Evolutionary conservation across 805 yeast species (phyloP), one percentile per base, ranked within the genome.

Genomic region (Wickerhamomyces chaumierensis): DNA sequence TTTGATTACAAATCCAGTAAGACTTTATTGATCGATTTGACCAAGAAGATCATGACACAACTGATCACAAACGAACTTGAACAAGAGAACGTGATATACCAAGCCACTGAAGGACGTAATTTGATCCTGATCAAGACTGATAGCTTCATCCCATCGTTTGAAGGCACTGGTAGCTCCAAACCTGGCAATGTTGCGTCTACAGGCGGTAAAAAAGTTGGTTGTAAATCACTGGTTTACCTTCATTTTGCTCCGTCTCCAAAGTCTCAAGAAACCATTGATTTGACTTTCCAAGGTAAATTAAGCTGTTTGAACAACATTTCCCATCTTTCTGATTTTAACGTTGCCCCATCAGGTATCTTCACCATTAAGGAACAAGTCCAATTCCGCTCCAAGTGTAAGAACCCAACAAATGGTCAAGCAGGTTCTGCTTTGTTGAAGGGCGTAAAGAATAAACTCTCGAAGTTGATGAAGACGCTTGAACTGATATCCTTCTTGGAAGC

Each of bases 111-210:
- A 18, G 42, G 42, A 16, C 41, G 41, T 8, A 36, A 46, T 4
- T 12, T 46, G 5, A 42, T 66, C 18, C 38, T 63, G 3, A 48
- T 64, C 14, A 54, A 60, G 31, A 65, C 66, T 16, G 53, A 57
- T 25, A 46, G 63, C 1, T 52, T 66, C 34, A 59, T 59, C 36
- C 50, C 58, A 34, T 60, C 65, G 11, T 60, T 63, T 3, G 53
- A 56, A 38, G 58, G 66, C 35, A 55, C 59, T 4, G 12, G 5
- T 9, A 11, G 5, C 9, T 7, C 29, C n/a, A 25, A 25, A 25
- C 12, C 29, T 25, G n/a, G 14, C 4, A 13, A 13, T 4, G 4
- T 14, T 14, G 9, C 9, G 23, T 9, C 9, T 9, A 21, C 23
- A 9, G 6, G 23, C 23, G 6, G 9, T 21, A n/a, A n/a, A n/a